A percentile compares a stretch with the other conserved stretches of the same genome.
phyloP scores from a whole-genome alignment of 768 basidiomycete species.

The Dendrothele bispora region DNA sequence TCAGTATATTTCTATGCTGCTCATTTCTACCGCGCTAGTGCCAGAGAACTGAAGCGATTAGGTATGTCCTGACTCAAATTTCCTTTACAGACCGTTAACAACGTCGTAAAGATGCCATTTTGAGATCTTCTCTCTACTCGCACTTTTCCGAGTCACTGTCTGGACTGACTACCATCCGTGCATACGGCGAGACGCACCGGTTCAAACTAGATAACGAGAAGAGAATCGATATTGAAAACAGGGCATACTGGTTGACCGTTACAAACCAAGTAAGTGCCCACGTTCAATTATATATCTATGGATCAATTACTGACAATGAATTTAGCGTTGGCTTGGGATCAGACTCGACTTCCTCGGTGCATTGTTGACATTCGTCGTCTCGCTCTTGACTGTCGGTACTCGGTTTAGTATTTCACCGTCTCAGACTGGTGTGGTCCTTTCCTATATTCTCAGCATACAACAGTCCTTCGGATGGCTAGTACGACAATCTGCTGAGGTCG shows the following conservation, averaged over 20 bases:
- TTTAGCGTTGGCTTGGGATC: conserved; percentile 81
- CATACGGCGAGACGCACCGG: conserved; percentile 77
- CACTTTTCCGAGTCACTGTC: conserved; percentile 92
- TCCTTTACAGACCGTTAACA: too few species aligned
- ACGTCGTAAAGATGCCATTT: conserved; percentile 79
- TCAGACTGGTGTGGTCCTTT: conserved; percentile 74
- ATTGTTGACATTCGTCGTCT: conserved; percentile 71
- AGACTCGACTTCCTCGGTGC: conserved; percentile 85
- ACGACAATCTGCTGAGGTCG: conserved; percentile 79
- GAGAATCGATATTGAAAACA: conserved; percentile 83
- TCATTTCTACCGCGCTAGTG: conserved; percentile 81
- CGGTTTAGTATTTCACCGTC: conserved; percentile 76
- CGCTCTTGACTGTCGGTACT: conserved; percentile 74
- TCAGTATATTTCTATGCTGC: conserved; percentile 70
- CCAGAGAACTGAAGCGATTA: conserved; percentile 90
- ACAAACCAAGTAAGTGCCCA: conserved; percentile 83
- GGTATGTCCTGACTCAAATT: too few species aligned
- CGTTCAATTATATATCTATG: not conserved
- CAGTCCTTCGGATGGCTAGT: conserved; percentile 79
- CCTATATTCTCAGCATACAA: conserved; percentile 80
- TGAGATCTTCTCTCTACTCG: conserved; percentile 84
- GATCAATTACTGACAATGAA: not conserved
- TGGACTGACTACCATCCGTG: conserved; percentile 85
- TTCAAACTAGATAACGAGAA: conserved; percentile 76
- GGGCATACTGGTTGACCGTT: conserved; percentile 86